Evolutionary conservation across 2,329 filamentous ascomycete species (phyloP).

Genomic region (Cercospora brassicicola): DNA sequence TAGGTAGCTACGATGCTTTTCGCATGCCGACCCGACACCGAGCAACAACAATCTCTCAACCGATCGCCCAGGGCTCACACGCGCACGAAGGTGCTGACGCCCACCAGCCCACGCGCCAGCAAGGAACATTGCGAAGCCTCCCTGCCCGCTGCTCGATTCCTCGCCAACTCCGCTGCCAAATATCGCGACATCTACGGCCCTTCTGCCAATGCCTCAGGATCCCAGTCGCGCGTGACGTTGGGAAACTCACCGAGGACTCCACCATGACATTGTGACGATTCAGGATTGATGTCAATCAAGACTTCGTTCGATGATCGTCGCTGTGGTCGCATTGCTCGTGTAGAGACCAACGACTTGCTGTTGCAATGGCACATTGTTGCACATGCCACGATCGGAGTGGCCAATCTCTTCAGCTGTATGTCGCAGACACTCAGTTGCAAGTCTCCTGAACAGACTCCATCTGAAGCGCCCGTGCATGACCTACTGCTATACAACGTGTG

Average conservation of each 20-base stretch:
- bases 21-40: background rate
- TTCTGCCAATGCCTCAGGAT: background rate
- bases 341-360: background rate
- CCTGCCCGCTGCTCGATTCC: background rate
- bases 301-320: background rate
- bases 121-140: background rate
- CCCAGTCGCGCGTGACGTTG: background rate
- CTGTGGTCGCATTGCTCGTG: background rate
- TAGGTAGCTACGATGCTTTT: background rate
- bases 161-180: background rate
- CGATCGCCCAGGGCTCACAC: background rate
- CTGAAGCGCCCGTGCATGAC: background rate
- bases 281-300: background rate
- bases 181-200: background rate
- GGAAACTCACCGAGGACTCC: background rate
- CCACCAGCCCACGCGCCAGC: background rate
- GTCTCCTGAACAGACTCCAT: background rate
- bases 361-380: background rate
- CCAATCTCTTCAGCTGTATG: background rate
- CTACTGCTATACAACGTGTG: background rate
- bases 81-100: background rate
- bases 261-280: background rate
- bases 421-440: background rate
- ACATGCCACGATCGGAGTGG: background rate
- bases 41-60: background rate